Conservation (phyloP, 2,329 filamentous ascomycete genomes). For the Botryosphaeria agaves region DNA sequence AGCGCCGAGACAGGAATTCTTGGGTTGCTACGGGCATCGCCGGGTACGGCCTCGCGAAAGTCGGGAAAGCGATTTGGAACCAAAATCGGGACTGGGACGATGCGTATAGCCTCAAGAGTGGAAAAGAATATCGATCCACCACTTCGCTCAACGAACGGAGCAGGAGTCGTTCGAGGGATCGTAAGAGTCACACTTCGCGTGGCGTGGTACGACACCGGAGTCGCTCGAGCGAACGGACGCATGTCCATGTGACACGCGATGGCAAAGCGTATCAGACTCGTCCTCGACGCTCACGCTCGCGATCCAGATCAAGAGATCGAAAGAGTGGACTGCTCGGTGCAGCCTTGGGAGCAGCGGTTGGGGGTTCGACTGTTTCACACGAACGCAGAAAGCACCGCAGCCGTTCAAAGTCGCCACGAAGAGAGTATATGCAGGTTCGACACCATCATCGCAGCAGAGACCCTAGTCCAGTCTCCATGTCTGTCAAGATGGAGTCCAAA, state of each 20-base stretch:
- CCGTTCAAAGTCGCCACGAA: constrained; percentile 16
- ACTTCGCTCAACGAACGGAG: constrained; percentile 8
- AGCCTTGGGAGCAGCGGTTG: constrained; percentile 20
- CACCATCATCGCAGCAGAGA: not conserved
- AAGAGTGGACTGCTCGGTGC: constrained; percentile 14
- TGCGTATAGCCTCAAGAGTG: constrained; percentile 40
- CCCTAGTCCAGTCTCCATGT: constrained; percentile 2
- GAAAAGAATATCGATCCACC: constrained; percentile 20
- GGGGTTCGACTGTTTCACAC: constrained; percentile 19
- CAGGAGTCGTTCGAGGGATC: constrained; percentile 17
- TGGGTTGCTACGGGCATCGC: constrained; percentile 37
- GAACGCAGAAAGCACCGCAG: constrained; percentile 12
- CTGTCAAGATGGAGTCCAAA: too few species aligned
- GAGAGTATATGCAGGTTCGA: not conserved
- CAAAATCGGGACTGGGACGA: constrained; percentile 37
- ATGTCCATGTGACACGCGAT: constrained; percentile 15
- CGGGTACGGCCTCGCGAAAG: constrained; percentile 33
- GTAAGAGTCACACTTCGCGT: constrained; percentile 27
- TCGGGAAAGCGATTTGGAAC: constrained; percentile 35
- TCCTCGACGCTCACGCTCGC: constrained; percentile 18
- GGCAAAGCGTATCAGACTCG: constrained; percentile 18
- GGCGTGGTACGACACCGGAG: constrained; percentile 22
- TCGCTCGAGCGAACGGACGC: constrained; percentile 14
- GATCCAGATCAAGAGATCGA: constrained; percentile 7
- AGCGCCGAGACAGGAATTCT: constrained; percentile 27